A percentile compares a stretch with the other conserved stretches of the same genome.
Evolutionary conservation across 352 stramenopile species (phyloP).

Genomic region (Globisporangium cystogenes): DNA sequence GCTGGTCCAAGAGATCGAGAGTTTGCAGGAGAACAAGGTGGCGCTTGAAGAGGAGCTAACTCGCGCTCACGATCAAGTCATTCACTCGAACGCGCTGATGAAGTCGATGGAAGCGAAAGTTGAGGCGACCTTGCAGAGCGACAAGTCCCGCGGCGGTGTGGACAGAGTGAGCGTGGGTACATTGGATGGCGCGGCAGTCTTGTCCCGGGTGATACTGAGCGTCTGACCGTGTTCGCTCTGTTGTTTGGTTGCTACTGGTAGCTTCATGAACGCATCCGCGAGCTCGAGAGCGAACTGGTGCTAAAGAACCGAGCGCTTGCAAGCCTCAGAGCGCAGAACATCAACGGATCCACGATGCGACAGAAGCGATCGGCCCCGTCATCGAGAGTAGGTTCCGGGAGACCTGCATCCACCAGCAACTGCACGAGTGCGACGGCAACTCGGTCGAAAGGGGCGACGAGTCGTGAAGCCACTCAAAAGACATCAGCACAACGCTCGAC

Average conservation of each 20-base stretch:
- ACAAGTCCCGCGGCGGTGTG: constrained; percentile 8
- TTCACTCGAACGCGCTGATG: constrained; percentile 33
- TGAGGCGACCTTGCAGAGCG: constrained; percentile 24
- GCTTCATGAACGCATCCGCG: constrained; percentile 31
- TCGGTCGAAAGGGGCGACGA: constrained; percentile 8
- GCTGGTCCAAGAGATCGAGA: constrained; percentile 16
- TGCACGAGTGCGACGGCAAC: neutral
- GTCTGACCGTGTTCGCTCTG: neutral
- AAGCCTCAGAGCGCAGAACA: constrained; percentile 28
- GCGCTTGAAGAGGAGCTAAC: constrained; percentile 31
- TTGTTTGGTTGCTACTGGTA: constrained; percentile 2
- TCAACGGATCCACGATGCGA: constrained; percentile 5
- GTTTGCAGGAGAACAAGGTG: constrained; percentile 18
- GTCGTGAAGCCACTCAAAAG: constrained; percentile 24
- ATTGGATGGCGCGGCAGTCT: no score
- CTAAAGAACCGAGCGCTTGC: constrained; percentile 22
- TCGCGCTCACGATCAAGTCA: constrained; percentile 38
- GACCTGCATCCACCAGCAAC: no score
- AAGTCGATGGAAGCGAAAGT: constrained; percentile 41
- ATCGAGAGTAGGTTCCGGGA: neutral
- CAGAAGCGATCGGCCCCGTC: neutral
- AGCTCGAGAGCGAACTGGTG: constrained; percentile 36
- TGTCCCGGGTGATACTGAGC: neutral
- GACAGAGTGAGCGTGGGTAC: constrained; percentile 8
- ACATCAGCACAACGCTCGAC: constrained; percentile 21